Evolutionary conservation across 2,329 filamentous ascomycete genomes (phyloP), one percentile per base, ranked within the genome.

Genomic region (Tolypocladium nubicola): DNA sequence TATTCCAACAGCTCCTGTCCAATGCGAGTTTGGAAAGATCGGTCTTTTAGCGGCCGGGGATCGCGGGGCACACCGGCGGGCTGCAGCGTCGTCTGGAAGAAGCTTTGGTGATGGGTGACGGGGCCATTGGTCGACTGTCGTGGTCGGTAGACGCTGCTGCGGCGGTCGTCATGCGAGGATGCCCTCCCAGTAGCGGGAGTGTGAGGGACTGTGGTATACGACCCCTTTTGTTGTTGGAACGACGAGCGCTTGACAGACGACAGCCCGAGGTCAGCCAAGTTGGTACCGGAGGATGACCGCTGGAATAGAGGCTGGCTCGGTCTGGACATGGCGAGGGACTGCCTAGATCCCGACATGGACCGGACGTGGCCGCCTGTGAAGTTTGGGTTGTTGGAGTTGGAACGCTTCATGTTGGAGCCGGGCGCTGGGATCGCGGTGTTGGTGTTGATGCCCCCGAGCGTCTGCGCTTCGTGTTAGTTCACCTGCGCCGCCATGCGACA

Each of bases 1-100:
- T 96, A 99, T 63, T 99, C 94, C 63, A 96, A 76, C 57, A 99
- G 75, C 67, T 99, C 92, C 64, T 94, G 88, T 9, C 88, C 90
- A 71, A 99, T 92, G 57, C 87, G 84, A 37, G 84, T 80, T 68
- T 95, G 89, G 64, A 88, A 96, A 26, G 82, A 80, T 41, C 89
- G 80, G 68, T 97, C 90, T 67, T 87, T 89, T 56, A 97, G 76
- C 16, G 92, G 89, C 57, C 95, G 84, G 1, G 94, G 93, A 68
- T 99, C 95, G 60, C 85, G 82, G 1, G 91, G 90, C 2, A 93
- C 87, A 58, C 89, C 90, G 1, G 91, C 90, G 4, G 88, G 83
- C 58, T 87, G 84, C 4, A 90, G 90, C 26, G 86, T 89, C 61
- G 92, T 89, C 64, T 92, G 88, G 73, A 99, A 99, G 78, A 99